phyloP scores from a whole-genome alignment of 148 eudicot species.

The Amaranthus palmeri region DNA sequence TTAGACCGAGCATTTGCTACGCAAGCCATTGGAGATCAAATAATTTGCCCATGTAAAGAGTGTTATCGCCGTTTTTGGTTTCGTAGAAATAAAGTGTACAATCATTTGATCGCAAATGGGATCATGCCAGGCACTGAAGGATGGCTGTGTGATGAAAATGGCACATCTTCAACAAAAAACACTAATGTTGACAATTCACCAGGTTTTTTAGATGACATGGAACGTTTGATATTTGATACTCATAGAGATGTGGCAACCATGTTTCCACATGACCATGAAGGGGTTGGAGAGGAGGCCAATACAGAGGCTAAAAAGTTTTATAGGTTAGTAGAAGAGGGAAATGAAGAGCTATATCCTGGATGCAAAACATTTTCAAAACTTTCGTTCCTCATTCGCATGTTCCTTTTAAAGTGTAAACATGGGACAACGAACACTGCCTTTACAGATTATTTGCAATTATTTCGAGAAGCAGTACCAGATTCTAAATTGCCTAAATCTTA shows the following conservation, averaged over 20 bases:
- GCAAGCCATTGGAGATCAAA: neutral
- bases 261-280: no score
- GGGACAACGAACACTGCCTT: neutral
- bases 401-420: neutral
- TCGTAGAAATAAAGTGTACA: neutral
- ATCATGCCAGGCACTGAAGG: neutral
- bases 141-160: neutral
- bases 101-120: neutral
- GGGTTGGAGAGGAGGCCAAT: neutral
- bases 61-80: neutral
- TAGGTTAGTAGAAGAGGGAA: slow-evolving; percentile 1
- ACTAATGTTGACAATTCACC: neutral
- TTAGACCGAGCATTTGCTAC: no score
- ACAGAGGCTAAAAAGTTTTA: neutral
- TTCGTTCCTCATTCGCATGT: neutral
- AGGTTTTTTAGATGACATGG: neutral
- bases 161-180: neutral
- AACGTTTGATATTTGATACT: neutral
- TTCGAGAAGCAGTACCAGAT: neutral
- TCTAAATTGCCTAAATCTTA: neutral
- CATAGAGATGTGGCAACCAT: neutral
- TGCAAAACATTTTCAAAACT: neutral
- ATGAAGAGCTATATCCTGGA: slow-evolving; percentile 1
- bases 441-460: neutral
- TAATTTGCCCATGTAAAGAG: neutral